Evolutionary conservation across 176 grass and related monocot species (phyloP).

Genomic region (Lolium perenne): DNA sequence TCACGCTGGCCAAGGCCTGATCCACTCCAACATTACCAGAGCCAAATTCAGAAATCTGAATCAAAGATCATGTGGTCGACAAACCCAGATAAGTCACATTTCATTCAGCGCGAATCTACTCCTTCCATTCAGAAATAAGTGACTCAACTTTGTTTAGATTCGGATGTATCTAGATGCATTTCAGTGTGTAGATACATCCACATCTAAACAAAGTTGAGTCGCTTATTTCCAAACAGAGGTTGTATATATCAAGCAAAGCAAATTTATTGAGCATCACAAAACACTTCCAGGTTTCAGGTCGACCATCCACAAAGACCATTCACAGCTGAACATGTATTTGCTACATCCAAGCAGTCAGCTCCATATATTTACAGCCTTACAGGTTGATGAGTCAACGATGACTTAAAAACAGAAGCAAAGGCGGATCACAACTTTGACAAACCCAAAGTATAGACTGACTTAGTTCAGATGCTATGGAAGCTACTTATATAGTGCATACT

Average conservation of each 20-base stretch:
- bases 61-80: neutral
- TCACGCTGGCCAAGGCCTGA: neutral
- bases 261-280: slow-evolving; percentile 32
- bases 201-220: too few relatives aligned
- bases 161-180: too few relatives aligned
- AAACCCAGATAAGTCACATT: neutral
- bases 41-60: neutral
- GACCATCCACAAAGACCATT: neutral
- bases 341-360: neutral
- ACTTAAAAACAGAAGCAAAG: neutral
- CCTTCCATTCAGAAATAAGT: too few relatives aligned
- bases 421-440: neutral
- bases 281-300: neutral
- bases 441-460: slow-evolving; percentile 3
- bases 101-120: too few relatives aligned
- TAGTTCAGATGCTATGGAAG: neutral
- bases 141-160: too few relatives aligned
- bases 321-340: neutral
- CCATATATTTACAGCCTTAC: neutral
- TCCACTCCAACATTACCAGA: neutral
- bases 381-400: neutral
- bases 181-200: too few relatives aligned
- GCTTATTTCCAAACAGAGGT: too few relatives aligned
- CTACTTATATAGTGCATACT: slow-evolving; percentile 34
- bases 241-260: neutral